Evolutionary conservation across 345 rosid genomes (phyloP), one percentile per base, ranked within the genome.

Genomic region (Psidium friedrichsthalianum): DNA sequence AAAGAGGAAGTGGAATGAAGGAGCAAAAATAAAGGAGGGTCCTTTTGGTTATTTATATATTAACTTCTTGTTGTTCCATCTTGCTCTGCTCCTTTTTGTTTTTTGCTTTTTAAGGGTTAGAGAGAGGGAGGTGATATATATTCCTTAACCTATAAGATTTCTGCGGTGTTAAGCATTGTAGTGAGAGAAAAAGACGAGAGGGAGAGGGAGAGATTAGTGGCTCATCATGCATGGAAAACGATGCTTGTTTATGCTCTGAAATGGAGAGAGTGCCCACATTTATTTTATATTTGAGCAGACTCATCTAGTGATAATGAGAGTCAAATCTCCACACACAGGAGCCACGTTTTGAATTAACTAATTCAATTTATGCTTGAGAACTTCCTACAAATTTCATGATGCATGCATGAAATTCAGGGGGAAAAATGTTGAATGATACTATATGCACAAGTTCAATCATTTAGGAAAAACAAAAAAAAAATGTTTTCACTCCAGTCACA

Each of bases 61-160:
- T 84, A 64, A 47, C 55, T 64, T 86, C 53, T 56, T 40, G 47
- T 36, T 69, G 47, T 69, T 36, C 83, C 85, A 85, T 87, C 83
- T 90, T 87, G 89, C 84, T 84, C 84, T 82, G 86, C 86, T 90
- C 90, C 93, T 93, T 91, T 94, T 93, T 90, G 93, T 93, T 91
- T 90, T 89, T 52, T 90, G 86, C 88, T 92, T 93, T 92, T 36
- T 91, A 86, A 91, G 92, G 92, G 91, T 91, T 92, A 87, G 90
- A 51, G 55, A 51, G 59, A 42, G 54, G 5, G 29, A 8, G 76
- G 42, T 8, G 21, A 58, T 82, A 85, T 20, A 53, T 64, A 86
- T 91, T 92, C 87, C 93, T 92, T 92, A 87, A 88, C 87, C 89
- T 85, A 85, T 86, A 91, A 91, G 92, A 89, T 88, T 90, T 89